These are phyloP conservation scores for Fraxinus anomala DNA, from an alignment of 257 asterid genomes.

Conservation along the genomic window DNA sequence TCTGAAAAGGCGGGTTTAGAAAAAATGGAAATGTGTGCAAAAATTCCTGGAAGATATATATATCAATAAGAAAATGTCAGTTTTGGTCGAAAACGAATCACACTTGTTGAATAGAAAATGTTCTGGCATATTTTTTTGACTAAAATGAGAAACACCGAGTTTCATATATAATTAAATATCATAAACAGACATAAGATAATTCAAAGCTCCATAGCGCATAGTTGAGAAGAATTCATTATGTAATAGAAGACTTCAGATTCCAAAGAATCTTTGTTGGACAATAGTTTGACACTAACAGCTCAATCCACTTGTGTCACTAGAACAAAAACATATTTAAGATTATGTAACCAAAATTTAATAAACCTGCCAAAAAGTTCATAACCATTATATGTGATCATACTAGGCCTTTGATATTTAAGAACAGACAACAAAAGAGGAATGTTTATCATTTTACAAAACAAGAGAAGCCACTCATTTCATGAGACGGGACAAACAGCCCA, in stretches of 20 bases:
- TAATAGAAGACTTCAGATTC: neutral
- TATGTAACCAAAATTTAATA: neutral
- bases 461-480: slow-evolving; percentile 18
- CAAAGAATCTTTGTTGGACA: neutral
- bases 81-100: neutral
- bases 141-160: neutral
- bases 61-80: neutral
- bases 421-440: neutral
- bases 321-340: neutral
- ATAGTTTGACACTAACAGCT: neutral
- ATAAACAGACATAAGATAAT: neutral
- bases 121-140: neutral
- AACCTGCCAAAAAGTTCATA: neutral
- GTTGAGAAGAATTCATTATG: neutral
- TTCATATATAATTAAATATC: neutral
- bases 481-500: slow-evolving; percentile 14
- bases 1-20: neutral
- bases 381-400: neutral
- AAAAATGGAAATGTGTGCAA: neutral
- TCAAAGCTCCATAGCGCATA: neutral
- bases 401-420: slow-evolving; percentile 16
- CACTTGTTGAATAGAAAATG: neutral
- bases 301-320: slow-evolving; percentile 11
- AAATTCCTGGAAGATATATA: neutral
- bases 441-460: neutral